These are phyloP conservation scores for Posidonia oceanica DNA, from an alignment of 116 monocot genomes.

Conservation along the genomic window DNA sequence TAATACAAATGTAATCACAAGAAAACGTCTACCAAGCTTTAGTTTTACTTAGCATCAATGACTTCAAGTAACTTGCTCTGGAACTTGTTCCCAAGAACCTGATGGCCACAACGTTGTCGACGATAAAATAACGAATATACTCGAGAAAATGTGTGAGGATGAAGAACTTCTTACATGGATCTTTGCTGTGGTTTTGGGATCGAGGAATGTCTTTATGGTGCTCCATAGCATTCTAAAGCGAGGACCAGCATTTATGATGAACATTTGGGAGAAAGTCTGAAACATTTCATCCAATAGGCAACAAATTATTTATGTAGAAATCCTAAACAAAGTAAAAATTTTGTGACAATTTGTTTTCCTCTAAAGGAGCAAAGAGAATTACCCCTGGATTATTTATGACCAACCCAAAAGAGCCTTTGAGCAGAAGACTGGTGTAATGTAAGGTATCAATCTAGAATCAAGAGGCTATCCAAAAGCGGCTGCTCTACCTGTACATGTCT, in stretches of 20 bases:
- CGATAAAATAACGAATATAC: too few relatives aligned
- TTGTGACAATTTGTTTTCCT: too few relatives aligned
- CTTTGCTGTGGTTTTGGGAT: constrained; percentile 90
- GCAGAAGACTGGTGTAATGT: not conserved
- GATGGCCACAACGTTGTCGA: not conserved
- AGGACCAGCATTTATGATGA: constrained; percentile 92
- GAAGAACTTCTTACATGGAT: constrained; percentile 47
- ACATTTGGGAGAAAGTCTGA: constrained; percentile 90
- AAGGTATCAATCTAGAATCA: constrained; percentile 15
- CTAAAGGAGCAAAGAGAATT: not conserved
- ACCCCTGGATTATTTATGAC: constrained; percentile 97
- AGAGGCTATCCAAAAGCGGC: constrained; percentile 67
- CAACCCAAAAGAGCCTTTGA: constrained; percentile 6
- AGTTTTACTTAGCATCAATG: constrained; percentile 64
- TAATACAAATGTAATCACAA: too few relatives aligned
- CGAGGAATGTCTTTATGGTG: constrained; percentile 85
- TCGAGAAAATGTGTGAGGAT: too few relatives aligned
- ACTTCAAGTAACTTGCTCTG: constrained; percentile 95
- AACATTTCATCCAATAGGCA: too few relatives aligned
- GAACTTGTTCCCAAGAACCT: constrained; percentile 95
- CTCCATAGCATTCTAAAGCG: constrained; percentile 90
- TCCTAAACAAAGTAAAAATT: too few relatives aligned
- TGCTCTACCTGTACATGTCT: constrained; percentile 31
- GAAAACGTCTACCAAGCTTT: not conserved
- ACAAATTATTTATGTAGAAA: too few relatives aligned